A percentile compares a stretch with the other conserved stretches of the same genome.
Evolutionary conservation across 2,329 filamentous ascomycete genomes (phyloP).

Genomic region (Alternaria sp.): DNA sequence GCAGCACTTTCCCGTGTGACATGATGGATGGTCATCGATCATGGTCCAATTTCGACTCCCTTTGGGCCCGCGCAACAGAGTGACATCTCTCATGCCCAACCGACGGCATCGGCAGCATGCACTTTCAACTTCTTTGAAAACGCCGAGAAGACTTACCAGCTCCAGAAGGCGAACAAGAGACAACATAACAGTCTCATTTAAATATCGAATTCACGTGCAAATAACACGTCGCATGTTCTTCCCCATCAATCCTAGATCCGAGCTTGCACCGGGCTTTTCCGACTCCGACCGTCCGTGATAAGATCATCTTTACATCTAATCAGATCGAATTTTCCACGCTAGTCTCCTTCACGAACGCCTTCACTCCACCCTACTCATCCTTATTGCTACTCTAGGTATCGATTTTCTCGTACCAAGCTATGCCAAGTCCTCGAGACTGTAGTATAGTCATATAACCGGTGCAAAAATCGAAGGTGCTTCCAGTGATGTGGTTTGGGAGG

Average conservation of each 20-base stretch:
- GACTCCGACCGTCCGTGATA: background rate
- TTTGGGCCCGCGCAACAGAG: background rate
- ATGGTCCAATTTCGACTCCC: background rate
- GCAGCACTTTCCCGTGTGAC: background rate
- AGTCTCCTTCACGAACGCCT: background rate
- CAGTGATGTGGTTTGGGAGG: background rate
- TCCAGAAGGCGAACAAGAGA: background rate
- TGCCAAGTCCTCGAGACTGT: background rate
- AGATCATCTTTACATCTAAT: slow-evolving; percentile 19
- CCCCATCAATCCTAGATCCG: background rate
- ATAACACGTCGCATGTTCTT: background rate
- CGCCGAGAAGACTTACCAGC: background rate
- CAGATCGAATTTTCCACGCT: slow-evolving; percentile 18
- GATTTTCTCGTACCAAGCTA: background rate
- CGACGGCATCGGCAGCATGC: background rate
- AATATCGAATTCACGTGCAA: too few relatives aligned
- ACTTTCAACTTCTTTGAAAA: background rate
- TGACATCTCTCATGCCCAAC: background rate
- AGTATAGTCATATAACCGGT: background rate
- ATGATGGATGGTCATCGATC: background rate
- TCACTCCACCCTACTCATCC: slow-evolving; percentile 5
- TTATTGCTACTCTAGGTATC: background rate
- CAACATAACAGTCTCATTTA: background rate
- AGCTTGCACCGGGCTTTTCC: background rate
- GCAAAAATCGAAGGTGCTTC: background rate